These are phyloP conservation scores for Mortierella sp. DNA, from an alignment of 371 early-diverging fungal genomes.

Conservation along the genomic window DNA sequence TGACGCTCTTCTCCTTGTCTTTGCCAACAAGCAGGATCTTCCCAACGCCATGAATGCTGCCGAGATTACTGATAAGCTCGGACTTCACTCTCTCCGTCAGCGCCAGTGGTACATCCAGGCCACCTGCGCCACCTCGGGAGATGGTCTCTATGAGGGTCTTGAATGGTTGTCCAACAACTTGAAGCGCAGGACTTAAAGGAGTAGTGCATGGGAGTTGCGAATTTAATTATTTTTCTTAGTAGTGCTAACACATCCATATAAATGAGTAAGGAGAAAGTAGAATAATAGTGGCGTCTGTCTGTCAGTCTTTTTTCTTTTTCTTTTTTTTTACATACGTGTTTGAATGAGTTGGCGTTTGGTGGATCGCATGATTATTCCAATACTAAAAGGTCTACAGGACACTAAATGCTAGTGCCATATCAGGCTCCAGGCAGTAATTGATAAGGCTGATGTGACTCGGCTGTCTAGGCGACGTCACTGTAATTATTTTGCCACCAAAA, in stretches of 20 bases:
- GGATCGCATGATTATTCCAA: too few species aligned
- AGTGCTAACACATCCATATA: background rate
- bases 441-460: too few species aligned
- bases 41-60: conserved; percentile 90
- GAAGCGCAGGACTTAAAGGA: conserved; percentile 60
- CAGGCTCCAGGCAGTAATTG: too few species aligned
- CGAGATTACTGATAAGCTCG: conserved; percentile 89
- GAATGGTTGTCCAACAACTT: conserved; percentile 81
- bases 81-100: conserved; percentile 84
- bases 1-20: conserved; percentile 85
- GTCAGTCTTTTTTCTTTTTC: background rate
- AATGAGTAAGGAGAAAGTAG: background rate
- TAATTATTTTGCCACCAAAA: too few species aligned
- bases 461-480: too few species aligned
- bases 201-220: background rate
- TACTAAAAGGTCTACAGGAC: too few species aligned
- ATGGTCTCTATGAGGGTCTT: conserved; percentile 96
- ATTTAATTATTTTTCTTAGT: conserved; percentile 8
- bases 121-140: conserved; percentile 95
- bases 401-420: too few species aligned
- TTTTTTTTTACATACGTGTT: background rate
- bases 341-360: too few species aligned
- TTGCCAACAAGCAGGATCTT: conserved; percentile 95
- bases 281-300: background rate
- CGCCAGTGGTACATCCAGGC: conserved; percentile 96